Percentiles rank a stretch among this genome's conserved stretches.
phyloP scores from a whole-genome alignment of 2,329 filamentous ascomycete genomes.

The Stylonectria norvegica region DNA sequence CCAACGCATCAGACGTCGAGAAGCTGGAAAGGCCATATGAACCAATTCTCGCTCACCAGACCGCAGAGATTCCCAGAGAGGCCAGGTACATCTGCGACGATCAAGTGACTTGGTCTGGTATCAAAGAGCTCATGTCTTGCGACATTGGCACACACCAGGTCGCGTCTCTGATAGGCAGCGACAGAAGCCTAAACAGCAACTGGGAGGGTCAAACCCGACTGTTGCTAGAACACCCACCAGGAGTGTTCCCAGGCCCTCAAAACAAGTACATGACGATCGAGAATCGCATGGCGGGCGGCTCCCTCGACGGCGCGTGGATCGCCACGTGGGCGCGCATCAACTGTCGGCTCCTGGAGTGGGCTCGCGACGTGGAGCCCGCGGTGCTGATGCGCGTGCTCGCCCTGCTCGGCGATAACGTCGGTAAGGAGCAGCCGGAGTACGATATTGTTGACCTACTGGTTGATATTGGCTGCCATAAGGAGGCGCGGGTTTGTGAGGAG shows the following conservation, averaged over 20 bases:
- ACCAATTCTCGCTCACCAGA: background rate
- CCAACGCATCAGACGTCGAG: too few relatives aligned
- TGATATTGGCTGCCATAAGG: constrained; percentile 31
- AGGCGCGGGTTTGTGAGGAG: constrained; percentile 27
- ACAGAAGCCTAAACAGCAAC: constrained; percentile 5
- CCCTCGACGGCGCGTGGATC: constrained; percentile 34
- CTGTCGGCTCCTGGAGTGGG: constrained; percentile 28
- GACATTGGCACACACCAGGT: constrained; percentile 23
- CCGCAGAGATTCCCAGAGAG: background rate
- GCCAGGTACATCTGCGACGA: background rate
- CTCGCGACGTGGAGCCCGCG: constrained; percentile 27
- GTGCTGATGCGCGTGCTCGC: constrained; percentile 27
- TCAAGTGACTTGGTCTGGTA: constrained; percentile 19
- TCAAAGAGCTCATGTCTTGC: constrained; percentile 23
- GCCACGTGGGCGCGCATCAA: constrained; percentile 33
- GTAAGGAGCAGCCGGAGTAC: constrained; percentile 21
- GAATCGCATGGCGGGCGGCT: constrained; percentile 35
- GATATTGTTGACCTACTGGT: constrained; percentile 36
- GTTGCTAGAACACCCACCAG: background rate
- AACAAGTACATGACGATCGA: constrained; percentile 29
- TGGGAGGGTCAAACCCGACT: constrained; percentile 20
- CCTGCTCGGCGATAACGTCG: constrained; percentile 15
- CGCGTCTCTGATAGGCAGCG: constrained; percentile 14
- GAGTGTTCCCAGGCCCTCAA: background rate
- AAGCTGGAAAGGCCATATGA: background rate